These are phyloP conservation scores for Botrytis elliptica DNA, from an alignment of 2,329 filamentous ascomycete species.

Conservation along the genomic window DNA sequence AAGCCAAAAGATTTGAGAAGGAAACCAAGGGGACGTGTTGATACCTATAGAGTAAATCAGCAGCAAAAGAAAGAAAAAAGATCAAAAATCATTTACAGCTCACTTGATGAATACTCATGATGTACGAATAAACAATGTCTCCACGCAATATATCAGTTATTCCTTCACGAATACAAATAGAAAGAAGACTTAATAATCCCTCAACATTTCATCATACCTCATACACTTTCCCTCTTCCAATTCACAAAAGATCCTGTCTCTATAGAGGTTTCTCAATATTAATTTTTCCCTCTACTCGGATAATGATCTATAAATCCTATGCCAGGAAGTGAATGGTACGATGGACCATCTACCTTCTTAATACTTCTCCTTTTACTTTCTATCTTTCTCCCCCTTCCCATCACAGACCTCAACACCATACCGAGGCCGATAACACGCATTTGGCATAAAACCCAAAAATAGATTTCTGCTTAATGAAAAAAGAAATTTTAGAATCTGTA, in stretches of 20 bases:
- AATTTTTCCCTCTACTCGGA: neutral
- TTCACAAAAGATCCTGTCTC: neutral
- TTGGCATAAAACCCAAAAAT: no score
- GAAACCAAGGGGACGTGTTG: constrained; percentile 31
- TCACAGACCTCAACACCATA: neutral
- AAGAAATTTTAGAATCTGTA: no score
- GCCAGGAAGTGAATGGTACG: no score
- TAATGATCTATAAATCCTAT: neutral
- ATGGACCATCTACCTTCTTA: neutral
- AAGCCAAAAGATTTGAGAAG: constrained; percentile 3
- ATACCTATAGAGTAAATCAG: constrained; percentile 36
- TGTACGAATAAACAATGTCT: neutral
- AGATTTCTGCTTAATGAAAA: no score
- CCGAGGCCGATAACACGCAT: no score
- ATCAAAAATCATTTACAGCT: neutral
- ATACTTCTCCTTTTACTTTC: no score
- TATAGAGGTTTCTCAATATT: no score
- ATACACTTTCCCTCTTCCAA: neutral
- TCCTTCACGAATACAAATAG: neutral
- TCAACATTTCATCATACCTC: neutral
- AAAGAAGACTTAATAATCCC: neutral
- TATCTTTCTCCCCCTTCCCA: fast-evolving
- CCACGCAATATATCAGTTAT: neutral
- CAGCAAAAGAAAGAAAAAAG: constrained; percentile 23
- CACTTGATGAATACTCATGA: neutral